These are phyloP conservation scores for Sanguinoderma infundibulare DNA, from an alignment of 1,284 basidiomycete genomes.

Conservation along the genomic window DNA sequence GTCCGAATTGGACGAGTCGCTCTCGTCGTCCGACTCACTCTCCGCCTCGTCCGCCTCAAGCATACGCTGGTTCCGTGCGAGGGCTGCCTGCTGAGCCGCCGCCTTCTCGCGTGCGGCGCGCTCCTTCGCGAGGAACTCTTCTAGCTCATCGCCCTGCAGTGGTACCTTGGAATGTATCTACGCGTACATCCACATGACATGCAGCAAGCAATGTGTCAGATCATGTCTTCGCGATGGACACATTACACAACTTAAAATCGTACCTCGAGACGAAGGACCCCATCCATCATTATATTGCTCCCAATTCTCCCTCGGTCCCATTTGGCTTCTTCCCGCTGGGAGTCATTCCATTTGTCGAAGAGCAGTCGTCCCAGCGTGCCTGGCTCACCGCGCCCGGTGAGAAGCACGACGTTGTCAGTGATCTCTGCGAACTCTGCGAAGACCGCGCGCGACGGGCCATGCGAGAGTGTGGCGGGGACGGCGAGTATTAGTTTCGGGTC, in stretches of 20 bases:
- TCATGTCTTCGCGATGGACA: neutral
- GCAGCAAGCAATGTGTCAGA: neutral
- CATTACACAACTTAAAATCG: neutral
- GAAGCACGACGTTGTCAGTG: conserved; percentile 83
- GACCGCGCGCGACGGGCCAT: conserved; percentile 87
- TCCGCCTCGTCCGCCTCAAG: conserved; percentile 87
- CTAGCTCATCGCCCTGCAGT: conserved; percentile 85
- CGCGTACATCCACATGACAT: neutral
- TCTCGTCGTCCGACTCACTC: conserved; percentile 62
- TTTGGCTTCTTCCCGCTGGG: conserved; percentile 77
- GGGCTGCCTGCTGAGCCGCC: conserved; percentile 84
- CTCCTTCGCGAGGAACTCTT: conserved; percentile 80
- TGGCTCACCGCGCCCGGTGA: conserved; percentile 81
- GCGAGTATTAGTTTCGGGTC: conserved; percentile 94
- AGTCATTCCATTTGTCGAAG: conserved; percentile 86
- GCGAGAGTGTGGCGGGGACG: conserved; percentile 89
- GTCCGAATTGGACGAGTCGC: conserved; percentile 64
- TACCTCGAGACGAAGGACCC: conserved; percentile 69
- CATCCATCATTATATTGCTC: conserved; percentile 78
- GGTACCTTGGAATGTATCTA: conserved; percentile 91
- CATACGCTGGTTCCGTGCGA: conserved; percentile 85
- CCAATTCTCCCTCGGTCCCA: conserved; percentile 93
- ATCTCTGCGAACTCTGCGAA: conserved; percentile 86
- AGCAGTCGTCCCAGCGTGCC: conserved; percentile 81
- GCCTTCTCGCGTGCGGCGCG: conserved; percentile 84